phyloP scores from a whole-genome alignment of 108 stramenopile species.

The Fragilariopsis cylindrus region DNA sequence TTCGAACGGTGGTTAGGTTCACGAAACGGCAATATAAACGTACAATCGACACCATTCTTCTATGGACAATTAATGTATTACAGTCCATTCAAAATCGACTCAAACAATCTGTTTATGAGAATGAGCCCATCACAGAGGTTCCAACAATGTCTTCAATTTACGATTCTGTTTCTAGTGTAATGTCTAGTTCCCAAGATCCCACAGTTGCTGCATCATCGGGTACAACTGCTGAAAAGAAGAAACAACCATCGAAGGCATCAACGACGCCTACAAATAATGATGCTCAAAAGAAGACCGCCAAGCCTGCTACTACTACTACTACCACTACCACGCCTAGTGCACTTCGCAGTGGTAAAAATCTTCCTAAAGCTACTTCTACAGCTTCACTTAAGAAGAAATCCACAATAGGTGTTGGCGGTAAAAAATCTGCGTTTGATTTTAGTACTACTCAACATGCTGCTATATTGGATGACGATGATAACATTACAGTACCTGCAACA shows the following conservation, averaged over 20 bases:
- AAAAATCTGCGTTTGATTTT: neutral
- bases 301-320: neutral
- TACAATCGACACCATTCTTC: neutral
- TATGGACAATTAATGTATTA: neutral
- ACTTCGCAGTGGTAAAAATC: slow-evolving; percentile 1
- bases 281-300: neutral
- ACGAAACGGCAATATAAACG: slow-evolving; percentile 3
- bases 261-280: slow-evolving; percentile 5
- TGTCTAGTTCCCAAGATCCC: neutral
- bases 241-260: neutral
- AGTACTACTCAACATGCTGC: neutral
- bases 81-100: neutral
- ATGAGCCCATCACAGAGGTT: neutral
- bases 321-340: neutral
- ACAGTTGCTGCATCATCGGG: neutral
- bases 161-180: neutral
- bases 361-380: slow-evolving; percentile 4
- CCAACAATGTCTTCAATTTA: slow-evolving; percentile 4
- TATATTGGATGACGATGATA: neutral
- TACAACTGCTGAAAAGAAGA: neutral
- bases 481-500: neutral
- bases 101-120: neutral
- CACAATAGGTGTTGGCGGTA: neutral
- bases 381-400: slow-evolving; percentile 1
- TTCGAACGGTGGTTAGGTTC: neutral